Base-by-base conservation (phyloP, 148 eudicot species). In the Amaranthus cruentus region DNA sequence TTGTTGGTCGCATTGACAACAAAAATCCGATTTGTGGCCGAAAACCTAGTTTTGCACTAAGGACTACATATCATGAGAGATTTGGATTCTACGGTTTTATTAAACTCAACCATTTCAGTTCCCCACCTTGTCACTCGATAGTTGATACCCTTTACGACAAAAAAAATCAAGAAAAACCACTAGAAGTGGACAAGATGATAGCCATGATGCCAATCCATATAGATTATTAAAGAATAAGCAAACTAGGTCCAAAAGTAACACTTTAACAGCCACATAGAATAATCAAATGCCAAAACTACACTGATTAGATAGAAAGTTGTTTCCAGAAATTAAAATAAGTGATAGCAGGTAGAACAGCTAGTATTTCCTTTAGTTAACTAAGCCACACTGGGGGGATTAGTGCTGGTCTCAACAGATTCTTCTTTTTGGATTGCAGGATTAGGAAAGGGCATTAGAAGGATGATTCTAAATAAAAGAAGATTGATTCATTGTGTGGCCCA, bases 401-500 rank as follows among this genome's bases (percentile, higher is more conserved):
- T 14, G 61, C 72, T 55, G 8, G 60, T 43, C 49, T 55, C 49
- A 54, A 9, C 60, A 13, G 60, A 9, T 69, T 53, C 72, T 55
- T 54, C 61, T 68, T 68, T 42, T 7, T 42, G 28, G 55, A 5
- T n/a, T 70, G 51, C 10, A 9, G 50, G 61, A 66, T 42, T n/a
- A 65, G 7, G 55, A 48, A 48, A 66, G 55, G 14, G 54, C 55
- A 49, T 11, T 43, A 15, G 55, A 49, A 48, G 54, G 66, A 13
- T 47, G 8, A 10, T n/a, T 3, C 69, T 48, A 42, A 66, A 7
- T 55, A 6, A 28, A 38, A 38, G 12, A 55, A 70, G 15, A 52
- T 13, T 55, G 61, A 50, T 55, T 70, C 62, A 68, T 50, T 58
- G 42, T 59, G 56, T 62, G 60, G 28, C 44, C 59, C 55, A 61